Evolutionary conservation across 164 flowering plant genomes (phyloP), one percentile per base, ranked within the genome.

Genomic region (Dillenia turbinata): DNA sequence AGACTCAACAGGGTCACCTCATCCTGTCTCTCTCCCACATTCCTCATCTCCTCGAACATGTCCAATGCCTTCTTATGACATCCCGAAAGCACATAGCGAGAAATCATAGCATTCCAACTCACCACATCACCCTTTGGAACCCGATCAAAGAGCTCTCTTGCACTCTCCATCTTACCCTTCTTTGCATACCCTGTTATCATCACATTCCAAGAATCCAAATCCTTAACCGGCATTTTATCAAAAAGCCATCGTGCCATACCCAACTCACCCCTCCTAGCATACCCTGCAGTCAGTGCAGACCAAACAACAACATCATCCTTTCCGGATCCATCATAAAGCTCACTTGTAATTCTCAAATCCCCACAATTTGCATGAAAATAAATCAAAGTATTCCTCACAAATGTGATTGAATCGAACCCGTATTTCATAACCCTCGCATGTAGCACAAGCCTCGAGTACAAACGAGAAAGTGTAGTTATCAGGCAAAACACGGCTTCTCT

Each of bases 181-280:
- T 87, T 85, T 0, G 67, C 84, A 71, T 87, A 90, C 10, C 77
- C 89, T 9, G 87, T 84, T 43, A 90, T 81, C 96, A 87, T 85
- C 26, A 87, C 96, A 75, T 90, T 90, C 96, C 94, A 90, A 49
- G 96, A 83, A 62, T 87, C 83, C 79, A 83, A 70, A 73, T 87
- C 96, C 54, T 77, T 90, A 8, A 66, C 74, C 0, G 96, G 96
- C 87, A 87, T 85, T 56, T 76, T 78, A 64, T 87, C 85, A 63
- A 89, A 89, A 9, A 85, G 64, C 44, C 33, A 40, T 55, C 89
- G 71, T 0, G 90, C 96, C 54, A 60, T 63, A 15, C 13, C 69
- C 66, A 86, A 44, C 15, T 79, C 74, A 16, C 92, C 89, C 53
- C 94, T 72, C 54, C 75, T 80, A 0, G 90, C 93, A 76, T 80